These are phyloP conservation scores for Hypomyces perniciosus DNA, from an alignment of 2,329 filamentous ascomycete species.

Conservation along the genomic window DNA sequence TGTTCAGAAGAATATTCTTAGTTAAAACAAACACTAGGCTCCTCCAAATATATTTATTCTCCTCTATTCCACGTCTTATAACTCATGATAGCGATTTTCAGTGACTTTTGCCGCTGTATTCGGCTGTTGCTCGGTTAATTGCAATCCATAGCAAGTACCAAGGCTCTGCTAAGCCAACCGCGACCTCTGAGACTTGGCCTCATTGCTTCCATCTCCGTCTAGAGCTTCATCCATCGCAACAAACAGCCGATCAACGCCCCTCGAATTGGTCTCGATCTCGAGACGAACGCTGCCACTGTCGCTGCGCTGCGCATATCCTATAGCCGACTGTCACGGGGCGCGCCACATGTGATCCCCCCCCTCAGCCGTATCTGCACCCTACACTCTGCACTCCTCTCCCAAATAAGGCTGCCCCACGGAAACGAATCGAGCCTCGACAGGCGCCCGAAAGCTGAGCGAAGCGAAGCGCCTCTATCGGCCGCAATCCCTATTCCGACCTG, in stretches of 20 bases:
- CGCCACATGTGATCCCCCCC: neutral
- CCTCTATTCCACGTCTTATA: neutral
- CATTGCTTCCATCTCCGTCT: conserved; percentile 10
- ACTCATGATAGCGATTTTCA: too few species aligned
- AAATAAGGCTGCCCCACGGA: conserved; percentile 10
- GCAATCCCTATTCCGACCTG: neutral
- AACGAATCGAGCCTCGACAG: conserved; percentile 5
- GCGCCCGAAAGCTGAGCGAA: neutral
- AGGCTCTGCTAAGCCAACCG: conserved; percentile 14
- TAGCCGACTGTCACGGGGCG: neutral
- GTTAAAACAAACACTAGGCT: neutral
- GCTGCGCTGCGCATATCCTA: conserved; percentile 3
- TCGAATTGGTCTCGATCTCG: conserved; percentile 5
- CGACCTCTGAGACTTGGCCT: conserved; percentile 15
- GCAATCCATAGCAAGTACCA: neutral
- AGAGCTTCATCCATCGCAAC: conserved; percentile 2
- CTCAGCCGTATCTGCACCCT: neutral
- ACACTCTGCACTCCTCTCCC: neutral
- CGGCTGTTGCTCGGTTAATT: conserved; percentile 7
- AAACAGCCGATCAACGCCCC: neutral
- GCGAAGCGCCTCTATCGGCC: neutral
- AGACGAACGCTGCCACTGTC: neutral
- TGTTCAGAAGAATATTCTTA: neutral
- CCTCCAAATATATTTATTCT: neutral
- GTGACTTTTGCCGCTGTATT: neutral